Evolutionary conservation across 768 basidiomycete genomes (phyloP), one percentile per base, ranked within the genome.

Genomic region (Kwoniella europaea): DNA sequence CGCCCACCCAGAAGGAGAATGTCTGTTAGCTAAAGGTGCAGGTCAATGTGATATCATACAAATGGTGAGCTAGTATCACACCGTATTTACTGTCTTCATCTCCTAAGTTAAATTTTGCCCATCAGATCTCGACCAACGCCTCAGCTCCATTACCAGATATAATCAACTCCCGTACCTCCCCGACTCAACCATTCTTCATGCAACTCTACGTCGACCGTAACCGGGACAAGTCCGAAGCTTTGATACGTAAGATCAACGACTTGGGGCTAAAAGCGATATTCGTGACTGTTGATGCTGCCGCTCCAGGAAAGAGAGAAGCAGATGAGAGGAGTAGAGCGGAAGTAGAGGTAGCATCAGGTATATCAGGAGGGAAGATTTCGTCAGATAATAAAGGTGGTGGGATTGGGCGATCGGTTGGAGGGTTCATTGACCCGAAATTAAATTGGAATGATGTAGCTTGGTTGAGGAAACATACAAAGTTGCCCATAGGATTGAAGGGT

Each of bases 391-490:
- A 82, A 71, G 83, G 82, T 18, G 82, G 81, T 7, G 84, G 84
- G 12, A 84, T 84, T 29, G 84, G 82, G 24, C 69, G 82, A 56
- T 75, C 74, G 3, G 78, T 81, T 7, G 83, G 82, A 27, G 82
- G 80, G 0, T 83, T 81, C 71, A 83, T 83, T 68, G 84, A 84
- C 62, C 81, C 82, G 1, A 80, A 76, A 61, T 65, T 84, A 58
- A 77, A 68, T 52, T 84, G 84, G 84, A 67, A 80, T 13, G 84
- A 83, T 63, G 91, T 69, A 87, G 89, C 83, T 88, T 92, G 82
- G 74, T 81, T 83, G 63, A 69, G 84, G 63, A 81, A 78, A 64
- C 77, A 86, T 63, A 86, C 86, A 12, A 74, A 77, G 44, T 73
- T 87, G 35, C 86, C 86, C 12, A 81, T 87, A 15, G 84, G 85